These are phyloP conservation scores for Coccomyxa subellipsoidea DNA, from an alignment of 163 green algal species.

Conservation along the genomic window DNA sequence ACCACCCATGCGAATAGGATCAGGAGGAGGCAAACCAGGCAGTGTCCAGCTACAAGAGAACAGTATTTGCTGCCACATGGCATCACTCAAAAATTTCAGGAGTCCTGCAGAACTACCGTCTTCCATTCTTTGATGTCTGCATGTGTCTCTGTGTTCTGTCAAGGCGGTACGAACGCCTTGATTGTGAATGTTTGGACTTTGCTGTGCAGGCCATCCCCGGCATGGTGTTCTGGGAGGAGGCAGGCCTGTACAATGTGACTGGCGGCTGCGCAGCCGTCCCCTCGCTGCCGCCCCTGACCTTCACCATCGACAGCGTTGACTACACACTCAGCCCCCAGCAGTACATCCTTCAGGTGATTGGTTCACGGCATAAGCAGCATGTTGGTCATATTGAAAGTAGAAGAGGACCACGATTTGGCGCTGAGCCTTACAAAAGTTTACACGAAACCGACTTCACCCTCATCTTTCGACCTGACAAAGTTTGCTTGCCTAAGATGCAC, in stretches of 20 bases:
- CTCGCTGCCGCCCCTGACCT: background rate
- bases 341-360: background rate
- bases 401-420: too few relatives aligned
- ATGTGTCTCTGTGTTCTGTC: too few relatives aligned
- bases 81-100: too few relatives aligned
- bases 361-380: background rate
- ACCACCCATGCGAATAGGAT: too few relatives aligned
- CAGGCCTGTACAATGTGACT: background rate
- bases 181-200: background rate
- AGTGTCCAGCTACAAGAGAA: too few relatives aligned
- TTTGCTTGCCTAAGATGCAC: too few relatives aligned
- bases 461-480: too few relatives aligned
- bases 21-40: too few relatives aligned
- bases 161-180: too few relatives aligned
- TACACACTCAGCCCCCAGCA: background rate
- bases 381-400: background rate
- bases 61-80: too few relatives aligned
- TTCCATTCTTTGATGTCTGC: background rate
- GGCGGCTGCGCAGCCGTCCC: background rate
- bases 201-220: conserved; percentile 4
- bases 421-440: too few relatives aligned
- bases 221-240: background rate
- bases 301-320: background rate
- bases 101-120: background rate
- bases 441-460: too few relatives aligned